phyloP scores from a whole-genome alignment of 352 stramenopile species.

The Phytophthora cryptogea region DNA sequence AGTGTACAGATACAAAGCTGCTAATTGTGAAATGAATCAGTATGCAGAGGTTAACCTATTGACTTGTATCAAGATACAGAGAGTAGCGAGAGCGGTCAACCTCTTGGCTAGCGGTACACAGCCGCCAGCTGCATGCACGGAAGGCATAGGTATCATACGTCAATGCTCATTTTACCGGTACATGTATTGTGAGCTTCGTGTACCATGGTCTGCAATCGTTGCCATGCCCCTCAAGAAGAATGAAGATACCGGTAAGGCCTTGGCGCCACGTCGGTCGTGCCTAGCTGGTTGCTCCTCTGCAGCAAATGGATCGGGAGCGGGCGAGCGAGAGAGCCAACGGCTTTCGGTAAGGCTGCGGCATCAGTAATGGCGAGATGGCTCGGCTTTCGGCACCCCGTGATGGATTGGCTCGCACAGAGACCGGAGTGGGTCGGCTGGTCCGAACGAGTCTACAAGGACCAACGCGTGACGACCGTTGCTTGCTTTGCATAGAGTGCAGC shows the following conservation, averaged over 20 bases:
- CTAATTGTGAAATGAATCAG: neutral
- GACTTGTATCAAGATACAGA: neutral
- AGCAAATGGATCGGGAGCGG: constrained; percentile 15
- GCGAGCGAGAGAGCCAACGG: constrained; percentile 12
- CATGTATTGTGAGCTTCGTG: too few relatives aligned
- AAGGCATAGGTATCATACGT: neutral
- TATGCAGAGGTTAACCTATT: neutral
- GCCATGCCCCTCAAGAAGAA: neutral
- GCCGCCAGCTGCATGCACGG: constrained; percentile 17
- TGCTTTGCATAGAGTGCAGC: neutral
- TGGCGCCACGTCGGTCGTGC: neutral
- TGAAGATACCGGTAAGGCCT: too few relatives aligned
- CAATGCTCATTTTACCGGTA: neutral
- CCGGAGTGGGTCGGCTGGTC: neutral
- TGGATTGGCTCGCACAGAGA: constrained; percentile 24
- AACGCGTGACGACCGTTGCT: neutral
- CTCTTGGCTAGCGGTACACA: neutral
- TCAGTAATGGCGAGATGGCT: constrained; percentile 24
- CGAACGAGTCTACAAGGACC: too few relatives aligned
- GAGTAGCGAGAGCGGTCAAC: neutral
- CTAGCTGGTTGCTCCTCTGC: constrained; percentile 12
- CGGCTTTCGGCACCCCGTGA: constrained; percentile 21
- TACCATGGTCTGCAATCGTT: too few relatives aligned
- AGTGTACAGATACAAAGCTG: neutral
- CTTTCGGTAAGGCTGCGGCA: constrained; percentile 11